Conservation (phyloP, 805 yeast genomes). For the Lipomyces mesembrius region DNA sequence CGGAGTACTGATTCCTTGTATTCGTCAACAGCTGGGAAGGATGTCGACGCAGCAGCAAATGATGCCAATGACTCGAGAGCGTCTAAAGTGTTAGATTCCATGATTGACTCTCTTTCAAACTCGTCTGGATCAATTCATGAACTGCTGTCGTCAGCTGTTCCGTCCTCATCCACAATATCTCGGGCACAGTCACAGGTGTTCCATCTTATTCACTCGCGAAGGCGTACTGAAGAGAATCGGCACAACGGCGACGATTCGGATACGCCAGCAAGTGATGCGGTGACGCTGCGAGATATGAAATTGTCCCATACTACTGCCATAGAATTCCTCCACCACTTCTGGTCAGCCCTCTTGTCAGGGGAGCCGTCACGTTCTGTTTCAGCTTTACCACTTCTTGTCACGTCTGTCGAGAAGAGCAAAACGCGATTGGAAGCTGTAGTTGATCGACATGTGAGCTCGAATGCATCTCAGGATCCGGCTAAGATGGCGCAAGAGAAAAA, state of each 20-base stretch:
- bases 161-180: conserved; percentile 7
- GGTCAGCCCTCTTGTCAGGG: conserved; percentile 62
- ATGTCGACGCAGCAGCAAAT: neutral
- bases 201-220: conserved; percentile 28
- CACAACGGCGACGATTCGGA: conserved; percentile 41
- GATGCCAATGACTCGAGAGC: neutral
- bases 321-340: conserved; percentile 77
- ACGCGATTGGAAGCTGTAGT: conserved; percentile 51
- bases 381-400: conserved; percentile 53
- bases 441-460: conserved; percentile 21
- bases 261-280: conserved; percentile 31
- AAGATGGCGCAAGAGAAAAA: conserved; percentile 27
- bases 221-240: conserved; percentile 32
- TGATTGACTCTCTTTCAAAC: conserved; percentile 11
- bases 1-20: conserved; percentile 10
- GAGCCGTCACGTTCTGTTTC: conserved; percentile 50
- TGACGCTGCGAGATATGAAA: conserved; percentile 56
- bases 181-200: conserved; percentile 29
- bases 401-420: conserved; percentile 55
- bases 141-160: conserved; percentile 14
- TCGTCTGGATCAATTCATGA: conserved; percentile 12
- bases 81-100: neutral
- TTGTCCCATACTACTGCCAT: conserved; percentile 72
- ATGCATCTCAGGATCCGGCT: conserved; percentile 31
- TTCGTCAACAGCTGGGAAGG: neutral